Evolutionary conservation across 2,329 filamentous ascomycete species (phyloP).

Genomic region (Colletotrichum sp.): DNA sequence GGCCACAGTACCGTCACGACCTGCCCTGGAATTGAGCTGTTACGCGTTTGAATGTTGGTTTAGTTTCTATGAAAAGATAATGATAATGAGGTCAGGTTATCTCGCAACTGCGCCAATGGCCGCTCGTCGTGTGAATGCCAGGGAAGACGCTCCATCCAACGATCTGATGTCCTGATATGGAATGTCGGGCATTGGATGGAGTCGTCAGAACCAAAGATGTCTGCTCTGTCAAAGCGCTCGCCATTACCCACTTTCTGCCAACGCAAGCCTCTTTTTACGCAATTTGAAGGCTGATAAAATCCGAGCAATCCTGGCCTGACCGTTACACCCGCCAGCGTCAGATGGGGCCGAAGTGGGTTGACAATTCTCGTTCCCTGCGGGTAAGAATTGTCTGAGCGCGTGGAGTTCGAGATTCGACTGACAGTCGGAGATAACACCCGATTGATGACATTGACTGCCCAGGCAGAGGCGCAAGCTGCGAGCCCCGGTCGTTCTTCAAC

Average conservation of each 20-base stretch:
- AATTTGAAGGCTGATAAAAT: background rate
- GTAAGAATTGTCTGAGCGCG: background rate
- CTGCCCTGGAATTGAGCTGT: background rate
- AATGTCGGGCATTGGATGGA: background rate
- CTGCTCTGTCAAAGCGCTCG: background rate
- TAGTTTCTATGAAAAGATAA: background rate
- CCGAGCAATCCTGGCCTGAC: background rate
- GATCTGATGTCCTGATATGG: background rate
- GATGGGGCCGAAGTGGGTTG: conserved; percentile 10
- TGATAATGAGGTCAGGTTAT: background rate
- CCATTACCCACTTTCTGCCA: background rate
- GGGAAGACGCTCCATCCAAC: background rate
- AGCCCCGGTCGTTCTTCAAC: background rate
- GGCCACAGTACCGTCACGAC: background rate
- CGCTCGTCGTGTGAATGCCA: background rate
- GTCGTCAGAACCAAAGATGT: background rate
- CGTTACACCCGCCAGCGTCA: background rate
- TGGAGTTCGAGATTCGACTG: background rate
- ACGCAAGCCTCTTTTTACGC: background rate
- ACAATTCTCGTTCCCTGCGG: conserved; percentile 1
- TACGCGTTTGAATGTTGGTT: background rate
- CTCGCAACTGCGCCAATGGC: background rate
- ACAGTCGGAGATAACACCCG: background rate
- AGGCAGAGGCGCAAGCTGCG: background rate
- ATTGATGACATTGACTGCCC: background rate